A percentile compares a stretch with the other conserved stretches of the same genome.
phyloP scores from a whole-genome alignment of 2,329 filamentous ascomycete genomes.

The Bipolaris sorokiniana region DNA sequence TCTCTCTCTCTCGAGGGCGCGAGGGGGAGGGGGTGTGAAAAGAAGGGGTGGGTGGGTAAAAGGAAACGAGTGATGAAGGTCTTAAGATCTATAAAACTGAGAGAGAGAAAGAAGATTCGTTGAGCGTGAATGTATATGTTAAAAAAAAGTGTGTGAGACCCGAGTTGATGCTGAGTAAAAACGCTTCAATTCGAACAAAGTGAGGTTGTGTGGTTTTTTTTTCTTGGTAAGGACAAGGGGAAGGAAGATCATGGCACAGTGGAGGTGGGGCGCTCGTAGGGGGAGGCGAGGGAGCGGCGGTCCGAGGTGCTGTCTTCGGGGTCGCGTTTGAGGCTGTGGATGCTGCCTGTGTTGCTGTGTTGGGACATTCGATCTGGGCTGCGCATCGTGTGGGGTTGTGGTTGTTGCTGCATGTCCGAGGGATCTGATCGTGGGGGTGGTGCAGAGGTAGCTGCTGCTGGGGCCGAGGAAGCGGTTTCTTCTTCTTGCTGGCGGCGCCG shows the following conservation, averaged over 20 bases:
- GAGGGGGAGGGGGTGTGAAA: too few relatives aligned
- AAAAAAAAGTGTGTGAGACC: too few relatives aligned
- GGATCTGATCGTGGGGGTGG: conserved; percentile 27
- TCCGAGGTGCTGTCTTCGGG: conserved; percentile 25
- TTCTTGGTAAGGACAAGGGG: too few relatives aligned
- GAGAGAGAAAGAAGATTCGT: too few relatives aligned
- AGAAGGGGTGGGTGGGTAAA: too few relatives aligned
- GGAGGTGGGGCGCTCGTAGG: conserved; percentile 17
- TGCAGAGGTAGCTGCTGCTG: conserved; percentile 4
- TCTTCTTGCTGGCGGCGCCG: conserved; percentile 39
- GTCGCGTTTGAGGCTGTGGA: conserved; percentile 45
- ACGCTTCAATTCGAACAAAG: too few relatives aligned
- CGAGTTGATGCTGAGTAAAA: too few relatives aligned
- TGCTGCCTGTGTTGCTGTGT: conserved; percentile 42
- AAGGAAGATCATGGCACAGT: conserved; percentile 8
- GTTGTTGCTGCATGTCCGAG: conserved; percentile 33
- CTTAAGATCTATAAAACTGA: too few relatives aligned
- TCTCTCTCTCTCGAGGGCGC: too few relatives aligned
- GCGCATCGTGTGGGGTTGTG: conserved; percentile 14
- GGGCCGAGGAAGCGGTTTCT: conserved; percentile 19
- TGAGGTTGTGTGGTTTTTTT: too few relatives aligned
- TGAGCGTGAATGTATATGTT: too few relatives aligned
- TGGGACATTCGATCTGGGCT: conserved; percentile 46
- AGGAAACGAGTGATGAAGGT: too few relatives aligned
- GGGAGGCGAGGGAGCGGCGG: not conserved